Evolutionary conservation across 169 alveolate genomes (phyloP), one percentile per base, ranked within the genome.

Genomic region (Cryptosporidium viatorum): DNA sequence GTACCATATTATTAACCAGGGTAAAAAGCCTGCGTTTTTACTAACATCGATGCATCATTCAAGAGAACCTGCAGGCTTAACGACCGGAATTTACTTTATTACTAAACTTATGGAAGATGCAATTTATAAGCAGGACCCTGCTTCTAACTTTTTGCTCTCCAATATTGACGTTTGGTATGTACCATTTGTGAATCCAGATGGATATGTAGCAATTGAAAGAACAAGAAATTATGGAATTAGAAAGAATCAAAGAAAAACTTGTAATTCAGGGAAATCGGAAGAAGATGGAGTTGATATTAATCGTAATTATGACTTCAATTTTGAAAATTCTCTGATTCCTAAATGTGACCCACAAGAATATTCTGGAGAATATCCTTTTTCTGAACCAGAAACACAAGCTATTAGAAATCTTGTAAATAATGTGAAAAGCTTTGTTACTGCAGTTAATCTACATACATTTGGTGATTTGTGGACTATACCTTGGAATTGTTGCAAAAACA

Each of bases 311-410:
- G 91, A 59, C 41, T 62, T 37, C 60, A 52, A 23, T n/a, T 85
- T 71, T 65, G 67, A 80, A 6, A 62, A 80, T 48, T 37, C 29
- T 10, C 41, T 18, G 23, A 29, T 26, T 45, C 23, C 68, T 23
- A 65, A 65, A 45, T 80, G 89, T 67, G 89, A 80, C 41, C 89
- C 89, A 67, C 92, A 91, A 31, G 93, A 91, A 39, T 91, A 84
- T 43, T 58, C 86, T 18, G 93, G 93, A 9, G 84, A 51, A 18
- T n/a, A 39, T 41, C 91, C 93, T 23, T 91, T 91, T 85, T 71
- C 91, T 50, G 93, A 91, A 45, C 93, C 93, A n/a, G 93, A 91
- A 74, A 91, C 93, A 51, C 70, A 68, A 2, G 93, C 93, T 23
- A 43, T 80, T 6, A 37, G 89, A 18, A 69, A 80, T 45, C 55